Evolutionary conservation across 257 asterid genomes (phyloP).

Genomic region (Solanum chilense): DNA sequence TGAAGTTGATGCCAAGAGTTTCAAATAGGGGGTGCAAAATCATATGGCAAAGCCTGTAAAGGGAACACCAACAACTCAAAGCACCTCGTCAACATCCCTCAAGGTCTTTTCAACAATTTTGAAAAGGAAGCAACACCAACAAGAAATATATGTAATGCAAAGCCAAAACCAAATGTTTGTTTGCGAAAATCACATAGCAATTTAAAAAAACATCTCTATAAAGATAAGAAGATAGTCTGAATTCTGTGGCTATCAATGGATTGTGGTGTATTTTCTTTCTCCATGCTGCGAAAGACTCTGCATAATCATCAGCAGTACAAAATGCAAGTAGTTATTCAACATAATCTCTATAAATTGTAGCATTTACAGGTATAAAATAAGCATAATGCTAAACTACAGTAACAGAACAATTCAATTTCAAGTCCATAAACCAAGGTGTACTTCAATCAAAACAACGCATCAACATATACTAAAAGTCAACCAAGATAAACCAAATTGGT

Average conservation of each 20-base stretch:
- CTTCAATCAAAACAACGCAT: background rate
- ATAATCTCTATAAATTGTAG: background rate
- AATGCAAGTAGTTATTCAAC: background rate
- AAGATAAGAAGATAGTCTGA: background rate
- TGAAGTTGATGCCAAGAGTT: background rate
- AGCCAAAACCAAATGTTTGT: background rate
- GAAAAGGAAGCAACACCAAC: background rate
- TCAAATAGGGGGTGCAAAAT: background rate
- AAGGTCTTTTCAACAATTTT: background rate
- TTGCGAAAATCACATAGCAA: background rate
- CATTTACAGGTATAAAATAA: background rate
- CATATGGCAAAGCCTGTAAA: background rate
- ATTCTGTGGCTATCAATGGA: background rate
- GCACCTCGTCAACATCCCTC: background rate
- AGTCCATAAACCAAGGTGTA: background rate
- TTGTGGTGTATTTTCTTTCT: background rate
- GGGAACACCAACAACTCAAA: background rate
- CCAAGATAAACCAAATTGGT: background rate
- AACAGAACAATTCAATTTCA: background rate
- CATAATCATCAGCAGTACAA: background rate
- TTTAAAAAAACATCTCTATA: background rate
- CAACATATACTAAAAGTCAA: background rate
- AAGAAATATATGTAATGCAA: background rate
- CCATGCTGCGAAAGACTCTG: background rate
- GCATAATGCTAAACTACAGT: background rate